Percentiles rank a stretch among this genome's conserved stretches.
phyloP scores from a whole-genome alignment of 176 grass and related monocot genomes.

The Triticum dicoccoides region DNA sequence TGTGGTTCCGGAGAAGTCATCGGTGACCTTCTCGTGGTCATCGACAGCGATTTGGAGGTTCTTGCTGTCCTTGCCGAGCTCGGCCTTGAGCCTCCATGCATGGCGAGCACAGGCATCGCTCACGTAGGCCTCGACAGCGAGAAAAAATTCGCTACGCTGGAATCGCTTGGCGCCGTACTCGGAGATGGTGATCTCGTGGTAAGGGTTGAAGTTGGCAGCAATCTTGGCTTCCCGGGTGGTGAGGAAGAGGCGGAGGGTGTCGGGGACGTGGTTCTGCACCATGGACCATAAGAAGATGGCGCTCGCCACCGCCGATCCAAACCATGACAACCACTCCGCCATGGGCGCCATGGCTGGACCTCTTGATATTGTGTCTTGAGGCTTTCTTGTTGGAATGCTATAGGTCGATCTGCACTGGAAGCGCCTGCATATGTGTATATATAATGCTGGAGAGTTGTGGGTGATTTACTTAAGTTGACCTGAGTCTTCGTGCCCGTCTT shows the following conservation, averaged over 20 bases:
- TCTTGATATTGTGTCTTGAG: background rate
- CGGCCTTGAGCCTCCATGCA: constrained; percentile 47
- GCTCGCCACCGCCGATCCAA: constrained; percentile 43
- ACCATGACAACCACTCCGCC: constrained; percentile 23
- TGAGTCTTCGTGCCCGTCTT: background rate
- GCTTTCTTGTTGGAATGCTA: background rate
- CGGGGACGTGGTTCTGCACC: constrained; percentile 43
- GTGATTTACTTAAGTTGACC: background rate
- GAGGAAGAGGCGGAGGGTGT: background rate
- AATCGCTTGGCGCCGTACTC: constrained; percentile 39
- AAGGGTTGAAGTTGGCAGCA: constrained; percentile 38
- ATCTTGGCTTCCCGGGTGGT: background rate
- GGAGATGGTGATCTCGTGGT: constrained; percentile 46
- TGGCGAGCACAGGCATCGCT: constrained; percentile 28
- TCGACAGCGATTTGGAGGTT: constrained; percentile 44
- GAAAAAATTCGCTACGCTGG: constrained; percentile 44
- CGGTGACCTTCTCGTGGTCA: constrained; percentile 56
- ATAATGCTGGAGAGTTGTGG: background rate
- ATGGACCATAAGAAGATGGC: constrained; percentile 52
- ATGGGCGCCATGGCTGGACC: background rate
- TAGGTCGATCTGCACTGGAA: background rate
- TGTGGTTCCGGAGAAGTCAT: constrained; percentile 28
- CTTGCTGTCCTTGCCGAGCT: constrained; percentile 45
- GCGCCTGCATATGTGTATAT: background rate
- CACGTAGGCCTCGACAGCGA: constrained; percentile 56